These are phyloP conservation scores for Paramecium primaurelia DNA, from an alignment of 73 alveolate species.

Conservation along the genomic window DNA sequence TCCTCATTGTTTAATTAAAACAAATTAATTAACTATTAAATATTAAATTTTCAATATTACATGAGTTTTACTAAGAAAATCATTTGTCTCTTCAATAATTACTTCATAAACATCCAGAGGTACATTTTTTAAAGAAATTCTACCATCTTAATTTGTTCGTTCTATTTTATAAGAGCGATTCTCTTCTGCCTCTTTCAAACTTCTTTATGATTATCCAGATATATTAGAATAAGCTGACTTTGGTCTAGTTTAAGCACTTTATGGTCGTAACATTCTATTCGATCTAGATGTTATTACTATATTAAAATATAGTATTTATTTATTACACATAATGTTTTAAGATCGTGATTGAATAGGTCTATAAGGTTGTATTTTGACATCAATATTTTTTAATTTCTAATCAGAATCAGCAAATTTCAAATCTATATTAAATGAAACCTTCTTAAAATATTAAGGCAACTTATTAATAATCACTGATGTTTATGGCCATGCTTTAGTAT, in stretches of 20 bases:
- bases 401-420: conserved; percentile 39
- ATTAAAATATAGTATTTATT: neutral
- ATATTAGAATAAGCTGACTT: conserved; percentile 30
- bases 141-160: conserved; percentile 59
- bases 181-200: conserved; percentile 32
- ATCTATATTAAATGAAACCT: conserved; percentile 34
- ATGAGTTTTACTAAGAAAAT: conserved; percentile 28
- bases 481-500: conserved; percentile 61
- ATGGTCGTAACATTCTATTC: conserved; percentile 19
- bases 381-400: neutral
- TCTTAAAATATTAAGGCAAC: conserved; percentile 40
- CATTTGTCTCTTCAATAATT: conserved; percentile 62
- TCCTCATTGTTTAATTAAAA: neutral
- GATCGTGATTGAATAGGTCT: neutral
- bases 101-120: conserved; percentile 67
- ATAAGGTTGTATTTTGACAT: conserved; percentile 41
- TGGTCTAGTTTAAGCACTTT: conserved; percentile 39
- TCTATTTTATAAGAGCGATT: conserved; percentile 11
- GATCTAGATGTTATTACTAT: neutral
- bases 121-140: conserved; percentile 18
- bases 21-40: neutral
- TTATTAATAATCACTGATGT: conserved; percentile 24
- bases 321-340: neutral
- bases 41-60: neutral
- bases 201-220: conserved; percentile 27